Evolutionary conservation across 2,329 filamentous ascomycete species (phyloP).

Genomic region (Exutisphaerella laricina): DNA sequence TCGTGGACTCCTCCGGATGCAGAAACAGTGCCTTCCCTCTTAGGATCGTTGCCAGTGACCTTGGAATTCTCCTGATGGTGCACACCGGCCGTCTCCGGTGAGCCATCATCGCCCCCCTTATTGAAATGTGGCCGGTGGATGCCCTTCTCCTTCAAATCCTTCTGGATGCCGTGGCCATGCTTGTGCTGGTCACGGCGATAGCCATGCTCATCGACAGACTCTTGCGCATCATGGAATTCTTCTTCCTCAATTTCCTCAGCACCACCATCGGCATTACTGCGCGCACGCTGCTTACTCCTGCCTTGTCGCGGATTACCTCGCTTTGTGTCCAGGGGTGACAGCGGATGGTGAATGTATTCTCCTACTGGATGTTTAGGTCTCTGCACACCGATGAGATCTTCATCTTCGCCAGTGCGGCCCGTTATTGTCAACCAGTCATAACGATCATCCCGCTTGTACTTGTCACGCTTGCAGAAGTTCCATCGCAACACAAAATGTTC

Average conservation of each 20-base stretch:
- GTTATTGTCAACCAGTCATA: conserved; percentile 83
- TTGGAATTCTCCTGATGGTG: conserved; percentile 28
- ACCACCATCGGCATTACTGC: conserved; percentile 10
- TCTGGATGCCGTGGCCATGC: conserved; percentile 25
- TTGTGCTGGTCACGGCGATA: conserved; percentile 30
- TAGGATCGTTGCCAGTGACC: conserved; percentile 31
- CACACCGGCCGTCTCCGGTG: conserved; percentile 4
- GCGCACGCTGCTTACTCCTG: conserved; percentile 21
- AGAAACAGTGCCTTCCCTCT: conserved; percentile 29
- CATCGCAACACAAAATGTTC: conserved; percentile 92
- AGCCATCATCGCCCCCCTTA: conserved; percentile 2
- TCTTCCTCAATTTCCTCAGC: conserved; percentile 16
- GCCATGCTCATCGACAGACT: conserved; percentile 30
- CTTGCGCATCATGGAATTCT: conserved; percentile 27
- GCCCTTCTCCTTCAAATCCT: conserved; percentile 21
- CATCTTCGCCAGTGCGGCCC: conserved; percentile 68
- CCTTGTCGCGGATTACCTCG: conserved; percentile 42
- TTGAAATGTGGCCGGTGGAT: conserved; percentile 11
- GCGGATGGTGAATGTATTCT: conserved; percentile 76
- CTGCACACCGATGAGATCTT: conserved; percentile 83
- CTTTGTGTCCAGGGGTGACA: conserved; percentile 64
- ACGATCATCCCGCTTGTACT: conserved; percentile 81
- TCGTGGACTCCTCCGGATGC: conserved; percentile 31
- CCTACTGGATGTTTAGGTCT: conserved; percentile 84
- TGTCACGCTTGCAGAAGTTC: conserved; percentile 97